Evolutionary conservation across 2,329 filamentous ascomycete genomes (phyloP).

Genomic region (Cladosporium austrohemisphaericum): DNA sequence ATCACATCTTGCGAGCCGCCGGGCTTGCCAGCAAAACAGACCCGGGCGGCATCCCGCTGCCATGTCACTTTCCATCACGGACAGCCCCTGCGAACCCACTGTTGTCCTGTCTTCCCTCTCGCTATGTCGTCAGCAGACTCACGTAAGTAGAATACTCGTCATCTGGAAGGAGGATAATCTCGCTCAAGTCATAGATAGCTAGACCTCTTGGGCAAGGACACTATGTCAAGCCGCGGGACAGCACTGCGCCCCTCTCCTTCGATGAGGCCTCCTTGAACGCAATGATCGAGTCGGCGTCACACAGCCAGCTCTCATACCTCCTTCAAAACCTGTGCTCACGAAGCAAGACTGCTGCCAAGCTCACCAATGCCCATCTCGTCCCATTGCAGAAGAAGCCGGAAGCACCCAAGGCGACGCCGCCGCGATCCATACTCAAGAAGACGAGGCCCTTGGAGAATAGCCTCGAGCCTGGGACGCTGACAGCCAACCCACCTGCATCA

Average conservation of each 20-base stretch:
- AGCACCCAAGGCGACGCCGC: background rate
- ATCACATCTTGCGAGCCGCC: background rate
- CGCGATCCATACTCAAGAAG: slow-evolving; percentile 2
- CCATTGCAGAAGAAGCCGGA: background rate
- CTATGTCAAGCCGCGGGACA: background rate
- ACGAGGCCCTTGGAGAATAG: background rate
- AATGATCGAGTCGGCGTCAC: background rate
- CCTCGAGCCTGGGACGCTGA: background rate
- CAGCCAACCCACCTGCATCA: background rate
- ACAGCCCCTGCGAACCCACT: too few relatives aligned
- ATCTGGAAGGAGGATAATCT: too few relatives aligned
- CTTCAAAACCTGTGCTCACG: slow-evolving; percentile 3
- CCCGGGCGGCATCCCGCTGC: too few relatives aligned
- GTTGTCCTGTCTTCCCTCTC: too few relatives aligned
- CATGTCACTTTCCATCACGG: too few relatives aligned
- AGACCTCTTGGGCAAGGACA: background rate
- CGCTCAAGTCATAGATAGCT: background rate
- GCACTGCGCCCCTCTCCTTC: background rate
- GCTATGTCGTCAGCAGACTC: too few relatives aligned
- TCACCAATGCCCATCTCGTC: background rate
- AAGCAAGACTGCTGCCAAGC: background rate
- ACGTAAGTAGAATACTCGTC: too few relatives aligned
- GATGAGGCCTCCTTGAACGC: background rate
- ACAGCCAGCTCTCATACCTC: background rate
- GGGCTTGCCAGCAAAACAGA: too few relatives aligned